These are phyloP conservation scores for Camellia oleifera DNA, from an alignment of 179 eudicot species.

Conservation along the genomic window DNA sequence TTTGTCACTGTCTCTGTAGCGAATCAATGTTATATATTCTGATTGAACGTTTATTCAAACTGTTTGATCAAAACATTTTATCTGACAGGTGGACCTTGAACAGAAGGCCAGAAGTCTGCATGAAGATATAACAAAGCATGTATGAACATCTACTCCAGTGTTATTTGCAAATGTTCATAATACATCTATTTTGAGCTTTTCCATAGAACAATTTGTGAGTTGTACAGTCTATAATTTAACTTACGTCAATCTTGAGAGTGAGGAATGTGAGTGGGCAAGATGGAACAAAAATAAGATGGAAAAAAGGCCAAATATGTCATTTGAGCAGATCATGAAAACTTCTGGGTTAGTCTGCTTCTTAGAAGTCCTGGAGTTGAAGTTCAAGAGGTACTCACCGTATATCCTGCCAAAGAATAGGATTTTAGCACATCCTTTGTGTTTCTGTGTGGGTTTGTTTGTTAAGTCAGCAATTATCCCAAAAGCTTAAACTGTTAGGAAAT, in stretches of 20 bases:
- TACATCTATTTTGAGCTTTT: neutral
- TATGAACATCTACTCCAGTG: slow-evolving; percentile 28
- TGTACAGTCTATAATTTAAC: neutral
- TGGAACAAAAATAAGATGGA: neutral
- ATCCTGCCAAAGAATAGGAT: no score
- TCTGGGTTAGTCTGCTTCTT: neutral
- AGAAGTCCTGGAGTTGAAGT: neutral
- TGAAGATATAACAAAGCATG: slow-evolving; percentile 70
- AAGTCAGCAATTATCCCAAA: no score
- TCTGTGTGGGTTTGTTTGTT: neutral
- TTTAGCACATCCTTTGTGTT: neutral
- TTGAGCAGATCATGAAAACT: neutral
- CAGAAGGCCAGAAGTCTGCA: slow-evolving; percentile 61
- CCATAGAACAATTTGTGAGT: neutral
- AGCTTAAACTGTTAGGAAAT: no score
- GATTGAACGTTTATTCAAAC: neutral
- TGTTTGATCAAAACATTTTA: slow-evolving; percentile 1
- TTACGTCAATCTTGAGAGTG: neutral
- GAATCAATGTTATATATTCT: neutral
- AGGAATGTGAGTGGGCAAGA: neutral
- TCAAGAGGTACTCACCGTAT: no score
- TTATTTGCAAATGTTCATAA: neutral
- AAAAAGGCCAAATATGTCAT: neutral
- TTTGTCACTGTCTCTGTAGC: neutral
- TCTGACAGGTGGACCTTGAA: slow-evolving; percentile 69